Conservation (phyloP, 2,329 filamentous ascomycete genomes). For the Sclerotinia borealis region DNA sequence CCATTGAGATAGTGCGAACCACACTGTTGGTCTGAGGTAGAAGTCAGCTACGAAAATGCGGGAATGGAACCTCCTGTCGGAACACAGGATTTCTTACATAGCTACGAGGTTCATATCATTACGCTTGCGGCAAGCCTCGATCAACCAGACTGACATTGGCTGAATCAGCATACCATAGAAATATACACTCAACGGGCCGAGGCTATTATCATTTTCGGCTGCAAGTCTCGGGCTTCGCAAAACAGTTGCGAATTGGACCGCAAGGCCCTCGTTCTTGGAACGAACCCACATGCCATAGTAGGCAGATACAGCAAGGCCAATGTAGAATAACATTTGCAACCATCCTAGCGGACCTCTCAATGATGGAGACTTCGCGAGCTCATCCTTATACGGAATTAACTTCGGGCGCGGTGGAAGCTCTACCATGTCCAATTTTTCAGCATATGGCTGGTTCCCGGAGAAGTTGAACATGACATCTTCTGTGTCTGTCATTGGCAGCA, state of each 20-base stretch:
- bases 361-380: not conserved
- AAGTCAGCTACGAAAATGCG: not conserved
- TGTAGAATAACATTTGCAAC: not conserved
- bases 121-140: not conserved
- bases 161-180: not conserved
- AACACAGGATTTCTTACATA: not conserved
- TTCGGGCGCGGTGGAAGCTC: not conserved
- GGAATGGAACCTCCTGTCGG: too few relatives aligned
- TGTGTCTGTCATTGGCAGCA: not conserved
- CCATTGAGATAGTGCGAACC: not conserved
- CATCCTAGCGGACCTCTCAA: not conserved
- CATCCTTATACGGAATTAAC: constrained; percentile 4
- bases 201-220: not conserved
- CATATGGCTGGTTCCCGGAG: not conserved
- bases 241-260: not conserved
- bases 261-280: not conserved
- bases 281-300: constrained; percentile 6
- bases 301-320: not conserved
- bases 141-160: not conserved
- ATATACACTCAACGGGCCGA: not conserved
- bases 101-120: constrained; percentile 9
- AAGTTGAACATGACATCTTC: constrained; percentile 7
- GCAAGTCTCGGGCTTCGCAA: not conserved
- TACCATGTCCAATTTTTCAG: not conserved
- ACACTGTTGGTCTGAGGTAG: not conserved